Percentiles rank a stretch among this genome's conserved stretches.
Conservation (phyloP, 1,284 basidiomycete species). For the Sphaerobolus stellatus region DNA sequence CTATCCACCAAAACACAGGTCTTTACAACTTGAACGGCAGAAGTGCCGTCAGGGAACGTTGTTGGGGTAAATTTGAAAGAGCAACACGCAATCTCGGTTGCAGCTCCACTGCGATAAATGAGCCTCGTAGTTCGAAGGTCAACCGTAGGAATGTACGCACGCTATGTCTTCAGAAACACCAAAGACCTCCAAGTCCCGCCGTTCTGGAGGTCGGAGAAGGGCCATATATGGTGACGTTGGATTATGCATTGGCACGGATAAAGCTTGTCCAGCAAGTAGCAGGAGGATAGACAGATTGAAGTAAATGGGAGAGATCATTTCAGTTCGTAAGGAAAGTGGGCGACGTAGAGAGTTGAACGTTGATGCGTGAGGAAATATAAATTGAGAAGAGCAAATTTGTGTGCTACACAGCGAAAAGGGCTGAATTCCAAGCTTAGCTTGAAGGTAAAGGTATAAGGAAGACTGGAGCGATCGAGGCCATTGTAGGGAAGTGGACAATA, state of each 20-base stretch:
- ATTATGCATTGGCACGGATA: not conserved
- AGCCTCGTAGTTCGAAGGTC: too few species aligned
- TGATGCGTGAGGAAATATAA: not conserved
- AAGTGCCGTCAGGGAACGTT: not conserved
- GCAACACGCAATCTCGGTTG: constrained; percentile 4
- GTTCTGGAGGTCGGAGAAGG: not conserved
- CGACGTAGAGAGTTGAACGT: too few species aligned
- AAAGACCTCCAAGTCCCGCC: constrained; percentile 1
- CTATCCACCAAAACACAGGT: not conserved
- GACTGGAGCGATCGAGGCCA: too few species aligned
- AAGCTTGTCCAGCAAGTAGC: constrained; percentile 12
- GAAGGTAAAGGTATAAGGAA: too few species aligned
- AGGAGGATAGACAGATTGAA: not conserved
- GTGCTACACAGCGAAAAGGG: too few species aligned
- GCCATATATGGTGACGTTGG: too few species aligned
- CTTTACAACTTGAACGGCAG: constrained; percentile 6
- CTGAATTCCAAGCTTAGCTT: too few species aligned
- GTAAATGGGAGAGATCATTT: not conserved
- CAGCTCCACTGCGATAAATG: not conserved
- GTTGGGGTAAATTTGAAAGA: constrained; percentile 3
- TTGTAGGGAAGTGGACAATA: too few species aligned
- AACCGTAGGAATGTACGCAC: too few species aligned
- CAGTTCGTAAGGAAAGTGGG: not conserved
- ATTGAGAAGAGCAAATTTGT: not conserved
- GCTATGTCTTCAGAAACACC: too few species aligned